A percentile compares a stretch with the other conserved stretches of the same genome.
phyloP scores from a whole-genome alignment of 2,329 filamentous ascomycete genomes.

The Penicillium sp. region DNA sequence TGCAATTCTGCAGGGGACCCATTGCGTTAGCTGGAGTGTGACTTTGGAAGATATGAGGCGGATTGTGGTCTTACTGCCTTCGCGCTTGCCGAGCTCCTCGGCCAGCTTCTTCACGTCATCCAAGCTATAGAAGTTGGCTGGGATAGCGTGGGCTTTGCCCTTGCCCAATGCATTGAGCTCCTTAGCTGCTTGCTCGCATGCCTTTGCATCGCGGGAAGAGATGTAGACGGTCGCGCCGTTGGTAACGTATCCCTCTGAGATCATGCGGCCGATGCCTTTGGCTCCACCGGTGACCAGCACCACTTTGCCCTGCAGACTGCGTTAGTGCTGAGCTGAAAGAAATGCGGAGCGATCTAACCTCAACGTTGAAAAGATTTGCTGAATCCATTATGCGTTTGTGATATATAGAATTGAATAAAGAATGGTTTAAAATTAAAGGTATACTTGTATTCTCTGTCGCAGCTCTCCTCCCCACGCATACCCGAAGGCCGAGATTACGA shows the following conservation, averaged over 20 bases:
- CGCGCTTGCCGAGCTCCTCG: slow-evolving; percentile 51
- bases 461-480: slow-evolving; percentile 15
- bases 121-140: slow-evolving; percentile 56
- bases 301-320: slow-evolving; percentile 40
- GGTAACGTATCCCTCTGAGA: slow-evolving; percentile 55
- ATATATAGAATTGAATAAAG: slow-evolving; percentile 1
- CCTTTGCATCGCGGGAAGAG: slow-evolving; percentile 55
- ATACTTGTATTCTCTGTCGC: slow-evolving; percentile 7
- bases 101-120: slow-evolving; percentile 53
- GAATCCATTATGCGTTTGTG: slow-evolving; percentile 51
- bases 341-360: slow-evolving; percentile 49
- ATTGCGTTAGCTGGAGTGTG: slow-evolving; percentile 1
- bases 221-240: slow-evolving; percentile 58
- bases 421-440: background rate
- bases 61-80: slow-evolving; percentile 59
- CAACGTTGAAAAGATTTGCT: slow-evolving; percentile 59
- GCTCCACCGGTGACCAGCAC: slow-evolving; percentile 55
- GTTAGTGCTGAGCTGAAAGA: slow-evolving; percentile 44
- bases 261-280: slow-evolving; percentile 57
- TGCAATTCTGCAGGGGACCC: slow-evolving; percentile 40
- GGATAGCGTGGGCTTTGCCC: slow-evolving; percentile 53
- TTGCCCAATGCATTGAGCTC: slow-evolving; percentile 55
- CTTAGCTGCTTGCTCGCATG: slow-evolving; percentile 49
- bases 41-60: slow-evolving; percentile 11
- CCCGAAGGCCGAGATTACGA: slow-evolving; percentile 24